These are phyloP conservation scores for Thielaviopsis populi DNA, from an alignment of 2,329 filamentous ascomycete genomes.

Conservation along the genomic window DNA sequence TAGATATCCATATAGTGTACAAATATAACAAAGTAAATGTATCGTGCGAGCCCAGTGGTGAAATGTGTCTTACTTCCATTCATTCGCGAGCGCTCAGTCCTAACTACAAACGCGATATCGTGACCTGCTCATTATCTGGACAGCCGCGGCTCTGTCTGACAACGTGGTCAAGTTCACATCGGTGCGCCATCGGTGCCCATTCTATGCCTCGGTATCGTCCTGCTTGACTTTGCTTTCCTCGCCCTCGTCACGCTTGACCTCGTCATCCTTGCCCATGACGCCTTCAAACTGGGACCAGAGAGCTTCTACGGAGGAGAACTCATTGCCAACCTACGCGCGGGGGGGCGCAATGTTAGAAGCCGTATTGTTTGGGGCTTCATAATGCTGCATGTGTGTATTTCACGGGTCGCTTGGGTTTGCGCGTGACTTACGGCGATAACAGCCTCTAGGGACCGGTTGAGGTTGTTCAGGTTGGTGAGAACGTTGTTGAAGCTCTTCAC, in stretches of 20 bases:
- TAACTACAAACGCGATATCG: no score
- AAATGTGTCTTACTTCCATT: no score
- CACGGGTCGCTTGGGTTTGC: not conserved
- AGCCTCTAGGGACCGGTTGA: constrained; percentile 83
- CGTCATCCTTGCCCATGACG: constrained; percentile 64
- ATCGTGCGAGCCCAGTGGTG: not conserved
- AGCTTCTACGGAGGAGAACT: constrained; percentile 92
- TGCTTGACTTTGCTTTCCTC: constrained; percentile 17
- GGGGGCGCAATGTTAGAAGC: not conserved
- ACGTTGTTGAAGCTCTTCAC: constrained; percentile 69
- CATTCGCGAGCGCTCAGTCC: no score
- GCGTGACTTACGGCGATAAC: constrained; percentile 59
- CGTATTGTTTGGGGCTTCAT: not conserved
- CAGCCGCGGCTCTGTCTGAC: no score
- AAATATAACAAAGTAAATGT: not conserved
- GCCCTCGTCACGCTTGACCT: constrained; percentile 16
- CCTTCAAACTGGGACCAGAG: constrained; percentile 96
- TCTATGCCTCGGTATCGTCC: constrained; percentile 16
- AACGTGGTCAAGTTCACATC: not conserved
- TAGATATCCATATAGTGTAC: not conserved
- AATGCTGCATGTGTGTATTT: not conserved
- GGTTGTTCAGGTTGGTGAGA: constrained; percentile 85
- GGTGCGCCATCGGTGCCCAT: constrained; percentile 1
- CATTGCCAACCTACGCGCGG: constrained; percentile 60
- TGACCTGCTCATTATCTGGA: no score